phyloP scores from a whole-genome alignment of 306 rosid species.

The Lablab purpureus region DNA sequence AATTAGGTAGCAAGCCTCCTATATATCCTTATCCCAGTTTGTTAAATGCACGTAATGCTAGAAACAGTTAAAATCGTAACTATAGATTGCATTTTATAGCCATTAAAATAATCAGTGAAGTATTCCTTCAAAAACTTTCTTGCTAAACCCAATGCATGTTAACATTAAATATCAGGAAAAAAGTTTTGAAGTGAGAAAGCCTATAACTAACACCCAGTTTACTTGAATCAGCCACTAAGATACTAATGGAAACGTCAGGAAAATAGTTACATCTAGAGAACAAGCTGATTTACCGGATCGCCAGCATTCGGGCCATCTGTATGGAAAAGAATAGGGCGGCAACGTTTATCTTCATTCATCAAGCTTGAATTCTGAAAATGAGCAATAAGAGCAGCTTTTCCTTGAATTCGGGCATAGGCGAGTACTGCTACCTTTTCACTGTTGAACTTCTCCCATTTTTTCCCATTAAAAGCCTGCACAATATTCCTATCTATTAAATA shows the following conservation, averaged over 20 bases:
- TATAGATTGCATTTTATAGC: slow-evolving; percentile 10
- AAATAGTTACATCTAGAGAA: slow-evolving; percentile 29
- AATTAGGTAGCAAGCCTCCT: neutral
- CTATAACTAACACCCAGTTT: slow-evolving; percentile 15
- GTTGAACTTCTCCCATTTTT: slow-evolving; percentile 93
- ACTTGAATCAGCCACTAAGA: slow-evolving; percentile 10
- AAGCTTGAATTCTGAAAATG: slow-evolving; percentile 91
- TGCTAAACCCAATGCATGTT: neutral
- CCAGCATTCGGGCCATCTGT: slow-evolving; percentile 92
- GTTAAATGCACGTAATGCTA: slow-evolving; percentile 9
- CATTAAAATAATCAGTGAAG: slow-evolving; percentile 7
- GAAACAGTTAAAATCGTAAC: slow-evolving; percentile 9
- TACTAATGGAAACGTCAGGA: slow-evolving; percentile 11
- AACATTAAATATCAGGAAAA: slow-evolving; percentile 5
- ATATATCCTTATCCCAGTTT: slow-evolving; percentile 9
- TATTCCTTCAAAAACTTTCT: slow-evolving; percentile 15
- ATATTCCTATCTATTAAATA: slow-evolving; percentile 40
- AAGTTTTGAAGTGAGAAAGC: slow-evolving; percentile 1
- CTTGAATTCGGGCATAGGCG: slow-evolving; percentile 91
- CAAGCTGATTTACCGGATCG: slow-evolving; percentile 66
- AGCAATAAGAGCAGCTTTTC: slow-evolving; percentile 81
- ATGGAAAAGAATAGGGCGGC: slow-evolving; percentile 91
- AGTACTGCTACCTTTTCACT: slow-evolving; percentile 93
- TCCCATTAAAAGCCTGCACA: slow-evolving; percentile 83
- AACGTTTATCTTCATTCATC: slow-evolving; percentile 84